Percentiles rank a stretch among this genome's conserved stretches.
Conservation (phyloP, 2,329 filamentous ascomycete genomes). For the Passalora sequoiae region DNA sequence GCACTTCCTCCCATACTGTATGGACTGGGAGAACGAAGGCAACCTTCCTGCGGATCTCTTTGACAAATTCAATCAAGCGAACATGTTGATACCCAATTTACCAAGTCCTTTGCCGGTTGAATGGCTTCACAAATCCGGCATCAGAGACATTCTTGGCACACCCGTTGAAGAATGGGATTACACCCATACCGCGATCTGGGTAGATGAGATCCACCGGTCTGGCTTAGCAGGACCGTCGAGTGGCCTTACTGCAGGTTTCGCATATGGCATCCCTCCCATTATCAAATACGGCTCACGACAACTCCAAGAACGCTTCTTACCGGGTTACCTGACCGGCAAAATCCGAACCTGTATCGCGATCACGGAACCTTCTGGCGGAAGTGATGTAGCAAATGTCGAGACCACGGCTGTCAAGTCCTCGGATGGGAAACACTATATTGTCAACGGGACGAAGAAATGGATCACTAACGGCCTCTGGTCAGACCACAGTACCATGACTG, state of each 20-base stretch:
- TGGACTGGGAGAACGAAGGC: conserved; percentile 23
- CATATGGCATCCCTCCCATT: conserved; percentile 66
- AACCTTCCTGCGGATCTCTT: conserved; percentile 56
- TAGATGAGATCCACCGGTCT: conserved; percentile 63
- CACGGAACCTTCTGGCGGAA: conserved; percentile 67
- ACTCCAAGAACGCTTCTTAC: conserved; percentile 61
- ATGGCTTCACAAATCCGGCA: conserved; percentile 61
- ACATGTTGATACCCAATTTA: conserved; percentile 66
- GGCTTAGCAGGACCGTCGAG: conserved; percentile 59
- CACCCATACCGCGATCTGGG: conserved; percentile 62
- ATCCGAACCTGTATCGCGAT: conserved; percentile 70
- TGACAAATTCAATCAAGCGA: conserved; percentile 55
- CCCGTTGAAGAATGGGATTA: conserved; percentile 70
- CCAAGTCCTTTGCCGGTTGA: conserved; percentile 62
- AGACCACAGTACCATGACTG: conserved; percentile 64
- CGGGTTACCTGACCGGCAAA: conserved; percentile 60
- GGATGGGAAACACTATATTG: conserved; percentile 62
- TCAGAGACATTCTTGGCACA: conserved; percentile 60
- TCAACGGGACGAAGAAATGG: conserved; percentile 75
- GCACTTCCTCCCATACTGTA: conserved; percentile 20
- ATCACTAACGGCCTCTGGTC: conserved; percentile 69
- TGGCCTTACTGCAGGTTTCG: conserved; percentile 63
- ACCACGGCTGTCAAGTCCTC: conserved; percentile 59
- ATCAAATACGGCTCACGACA: conserved; percentile 59
- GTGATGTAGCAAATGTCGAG: conserved; percentile 66